Base-by-base conservation (phyloP, 176 grass and related monocot species). In the Cenchrus americanus region DNA sequence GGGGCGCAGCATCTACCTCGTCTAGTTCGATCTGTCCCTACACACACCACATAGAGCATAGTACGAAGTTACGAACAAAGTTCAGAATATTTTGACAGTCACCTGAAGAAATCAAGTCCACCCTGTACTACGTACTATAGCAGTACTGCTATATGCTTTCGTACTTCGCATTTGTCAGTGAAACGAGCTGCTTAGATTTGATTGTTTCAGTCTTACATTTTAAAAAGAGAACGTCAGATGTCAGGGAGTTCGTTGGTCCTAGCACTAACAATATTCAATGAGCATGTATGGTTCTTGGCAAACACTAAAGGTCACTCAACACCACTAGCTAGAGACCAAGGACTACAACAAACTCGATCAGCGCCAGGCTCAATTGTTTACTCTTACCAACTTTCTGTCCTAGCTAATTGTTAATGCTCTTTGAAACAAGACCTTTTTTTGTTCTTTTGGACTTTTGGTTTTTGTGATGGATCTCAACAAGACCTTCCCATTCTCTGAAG, bases 221-320 rank as follows among this genome's bases (percentile, higher is more conserved):
- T 24, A 32, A 55, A 65, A 78, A 18, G 5, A 14, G 2, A 73
- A 66, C 4, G 81, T 42, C 48, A 66, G 3, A 57, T 66, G 22
- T 65, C 27, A 44, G 18, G 46, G 8, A 53, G 12, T 73, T 63
- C 24, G 50, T 4, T 73, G 12, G 68, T 74, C 62, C 51, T 62
- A 0, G 22, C 52, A 5, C n/a, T 23, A 54, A 32, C 15, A 76
- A 53, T 89, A 81, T 47, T 37, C 0, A 81, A 62, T 52, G 14
- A 59, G 19, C 8, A 44, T 54, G 71, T 54, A 74, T 51, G 54
- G 22, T 55, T 47, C 53, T 85, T 81, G 47, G 54, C 34, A 53
- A 40, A 48, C 76, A 37, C 19, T 37, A 73, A 82, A 7, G 66
- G 83, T 51, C 88, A 90, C 83, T 82, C 7, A 51, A 72, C 66